These are phyloP conservation scores for Litchi chinensis DNA, from an alignment of 345 rosid species.

Conservation along the genomic window DNA sequence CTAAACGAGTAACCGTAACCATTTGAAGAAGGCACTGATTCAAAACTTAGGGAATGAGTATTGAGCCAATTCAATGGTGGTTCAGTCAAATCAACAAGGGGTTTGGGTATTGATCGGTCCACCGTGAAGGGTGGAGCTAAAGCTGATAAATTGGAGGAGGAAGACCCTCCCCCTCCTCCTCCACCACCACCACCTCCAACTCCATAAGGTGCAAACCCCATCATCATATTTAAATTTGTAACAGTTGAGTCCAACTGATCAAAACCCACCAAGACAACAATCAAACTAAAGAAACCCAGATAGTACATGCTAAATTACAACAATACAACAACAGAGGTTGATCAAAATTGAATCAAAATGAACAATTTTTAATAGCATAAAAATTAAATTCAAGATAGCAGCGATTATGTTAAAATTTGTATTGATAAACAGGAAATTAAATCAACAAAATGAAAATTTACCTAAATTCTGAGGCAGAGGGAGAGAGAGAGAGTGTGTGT, in stretches of 20 bases:
- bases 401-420: neutral
- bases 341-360: neutral
- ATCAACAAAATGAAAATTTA: neutral
- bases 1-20: constrained; percentile 27
- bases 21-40: constrained; percentile 20
- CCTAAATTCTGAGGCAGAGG: neutral
- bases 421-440: neutral
- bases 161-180: constrained; percentile 39
- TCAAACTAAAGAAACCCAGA: neutral
- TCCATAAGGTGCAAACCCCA: constrained; percentile 42
- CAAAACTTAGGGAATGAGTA: constrained; percentile 29
- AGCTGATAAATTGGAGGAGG: constrained; percentile 56
- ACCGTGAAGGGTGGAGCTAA: constrained; percentile 66
- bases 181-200: constrained; percentile 29
- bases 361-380: neutral
- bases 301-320: neutral
- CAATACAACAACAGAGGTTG: neutral
- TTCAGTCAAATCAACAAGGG: constrained; percentile 45
- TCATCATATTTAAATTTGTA: constrained; percentile 29
- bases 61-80: constrained; percentile 30
- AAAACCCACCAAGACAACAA: constrained; percentile 17
- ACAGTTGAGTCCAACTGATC: constrained; percentile 11
- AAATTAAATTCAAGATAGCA: neutral
- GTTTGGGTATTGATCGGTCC: constrained; percentile 36
- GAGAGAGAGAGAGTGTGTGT: neutral